Base-by-base conservation (phyloP, 2,329 filamentous ascomycete genomes). In the Verticillium longisporum region DNA sequence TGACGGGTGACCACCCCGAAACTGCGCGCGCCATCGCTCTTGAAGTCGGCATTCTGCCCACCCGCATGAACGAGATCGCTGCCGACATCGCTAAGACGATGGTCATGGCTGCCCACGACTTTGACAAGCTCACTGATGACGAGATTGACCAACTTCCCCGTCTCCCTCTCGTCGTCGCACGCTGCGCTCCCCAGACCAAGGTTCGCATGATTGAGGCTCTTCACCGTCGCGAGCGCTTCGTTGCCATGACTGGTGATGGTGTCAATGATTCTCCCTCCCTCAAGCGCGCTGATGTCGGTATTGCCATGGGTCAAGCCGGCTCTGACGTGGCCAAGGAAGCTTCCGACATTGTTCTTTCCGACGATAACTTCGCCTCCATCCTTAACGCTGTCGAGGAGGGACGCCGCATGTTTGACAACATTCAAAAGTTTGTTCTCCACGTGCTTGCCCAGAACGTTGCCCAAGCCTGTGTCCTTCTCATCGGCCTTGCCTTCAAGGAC, bases 281-380 rank as follows among this genome's bases (percentile, higher is more conserved):
- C 37, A 87, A 88, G 70, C 80, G 81, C 56, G 84, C 87, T 1
- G 88, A 91, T 68, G 87, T 91, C 2, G 88, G 86, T 61, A 91
- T 89, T 64, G 86, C 86, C 38, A 90, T 89, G 87, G 88, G 87
- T 4, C 78, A 84, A 73, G 80, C 85, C 55, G 88, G 88, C 5
- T 88, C 84, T 9, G 88, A 90, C 66, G 87, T 90, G 4, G 88
- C 88, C 13, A 90, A 90, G 69, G 86, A 88, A 61, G 87, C 87
- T 1, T 81, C 83, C 0, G 82, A 78, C 55, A 90, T 91, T 73
- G 87, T 91, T 26, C 74, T 91, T 38, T 90, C 86, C 0, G 86
- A 90, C 68, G 88, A 90, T 64, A 90, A 90, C 71, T 91, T 90
- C 66, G 86, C 87, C 2, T 87, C 83, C 5, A 90, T 90, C 58